A percentile compares a stretch with the other conserved stretches of the same genome.
Conservation (phyloP, 768 basidiomycete species). For the Hygrocybe coccinea region DNA sequence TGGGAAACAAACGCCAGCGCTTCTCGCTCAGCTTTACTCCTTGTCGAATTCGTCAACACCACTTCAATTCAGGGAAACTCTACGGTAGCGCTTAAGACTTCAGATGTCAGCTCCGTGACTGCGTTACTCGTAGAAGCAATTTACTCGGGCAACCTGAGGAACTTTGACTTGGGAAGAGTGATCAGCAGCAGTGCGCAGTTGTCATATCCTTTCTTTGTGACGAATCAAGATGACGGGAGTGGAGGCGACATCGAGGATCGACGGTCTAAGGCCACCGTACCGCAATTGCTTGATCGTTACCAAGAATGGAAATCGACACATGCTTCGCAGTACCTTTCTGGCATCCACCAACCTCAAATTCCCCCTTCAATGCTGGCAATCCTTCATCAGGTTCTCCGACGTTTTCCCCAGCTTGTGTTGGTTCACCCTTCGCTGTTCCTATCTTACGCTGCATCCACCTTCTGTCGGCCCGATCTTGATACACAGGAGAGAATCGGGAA, state of each 20-base stretch:
- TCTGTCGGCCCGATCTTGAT: constrained; percentile 12
- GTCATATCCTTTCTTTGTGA: constrained; percentile 14
- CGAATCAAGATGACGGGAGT: constrained; percentile 11
- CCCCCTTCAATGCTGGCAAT: constrained; percentile 11
- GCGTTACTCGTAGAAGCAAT: constrained; percentile 13
- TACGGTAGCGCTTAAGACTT: background rate
- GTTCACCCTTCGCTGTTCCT: constrained; percentile 15
- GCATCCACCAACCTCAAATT: constrained; percentile 1
- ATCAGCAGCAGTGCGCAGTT: constrained; percentile 5
- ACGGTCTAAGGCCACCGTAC: constrained; percentile 13
- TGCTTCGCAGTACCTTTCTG: constrained; percentile 6
- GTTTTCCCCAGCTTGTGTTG: constrained; percentile 13
- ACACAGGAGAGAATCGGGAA: background rate
- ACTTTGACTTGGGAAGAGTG: constrained; percentile 6
- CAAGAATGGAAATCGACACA: constrained; percentile 13
- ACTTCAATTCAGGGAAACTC: constrained; percentile 2
- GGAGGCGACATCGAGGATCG: constrained; percentile 18
- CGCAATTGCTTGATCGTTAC: constrained; percentile 11
- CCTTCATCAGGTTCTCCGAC: constrained; percentile 11
- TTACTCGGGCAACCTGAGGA: constrained; percentile 12
- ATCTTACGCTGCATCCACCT: constrained; percentile 12
- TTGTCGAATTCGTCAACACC: constrained; percentile 1
- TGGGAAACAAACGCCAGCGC: background rate
- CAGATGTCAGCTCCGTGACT: constrained; percentile 9
- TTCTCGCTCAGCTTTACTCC: background rate